phyloP scores from a whole-genome alignment of 495 filamentous ascomycete genomes.

The Parathielavia hyrcaniae region DNA sequence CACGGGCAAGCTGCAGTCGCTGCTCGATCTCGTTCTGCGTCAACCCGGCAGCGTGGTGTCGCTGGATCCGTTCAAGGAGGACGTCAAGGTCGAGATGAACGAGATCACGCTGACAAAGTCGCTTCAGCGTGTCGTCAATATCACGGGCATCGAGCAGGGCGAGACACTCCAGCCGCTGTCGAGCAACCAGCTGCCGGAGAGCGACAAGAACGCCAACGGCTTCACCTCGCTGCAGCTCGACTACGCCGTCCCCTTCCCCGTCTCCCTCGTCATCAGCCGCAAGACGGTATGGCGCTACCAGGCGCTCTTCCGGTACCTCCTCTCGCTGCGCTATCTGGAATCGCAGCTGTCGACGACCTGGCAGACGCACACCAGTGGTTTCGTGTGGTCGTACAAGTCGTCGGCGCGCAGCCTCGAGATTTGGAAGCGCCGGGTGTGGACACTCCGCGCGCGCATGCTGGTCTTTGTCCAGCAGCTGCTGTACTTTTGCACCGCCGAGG shows the following conservation, averaged over 20 bases:
- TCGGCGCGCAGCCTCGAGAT: conserved; percentile 68
- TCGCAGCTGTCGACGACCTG: conserved; percentile 75
- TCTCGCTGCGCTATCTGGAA: conserved; percentile 84
- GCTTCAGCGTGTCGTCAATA: conserved; percentile 92
- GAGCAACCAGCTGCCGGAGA: conserved; percentile 52
- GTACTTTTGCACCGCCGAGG: conserved; percentile 94
- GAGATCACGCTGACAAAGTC: conserved; percentile 85
- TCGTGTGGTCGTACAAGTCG: conserved; percentile 78
- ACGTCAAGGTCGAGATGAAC: conserved; percentile 96
- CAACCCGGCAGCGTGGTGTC: conserved; percentile 93
- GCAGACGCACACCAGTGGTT: conserved; percentile 78
- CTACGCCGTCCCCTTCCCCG: conserved; percentile 91
- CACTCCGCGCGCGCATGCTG: conserved; percentile 84
- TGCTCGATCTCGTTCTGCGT: conserved; percentile 88
- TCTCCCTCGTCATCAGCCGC: conserved; percentile 90
- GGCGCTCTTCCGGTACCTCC: conserved; percentile 85
- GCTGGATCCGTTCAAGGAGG: conserved; percentile 93
- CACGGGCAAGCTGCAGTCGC: conserved; percentile 82
- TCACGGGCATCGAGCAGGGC: conserved; percentile 88
- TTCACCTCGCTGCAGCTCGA: conserved; percentile 90
- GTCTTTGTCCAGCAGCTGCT: conserved; percentile 93
- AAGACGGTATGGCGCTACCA: conserved; percentile 96
- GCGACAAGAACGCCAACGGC: conserved; percentile 79
- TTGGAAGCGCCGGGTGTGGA: conserved; percentile 93
- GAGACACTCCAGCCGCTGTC: conserved; percentile 50